These are phyloP conservation scores for Backusella luteola DNA, from an alignment of 192 early-diverging fungal species.

Conservation along the genomic window DNA sequence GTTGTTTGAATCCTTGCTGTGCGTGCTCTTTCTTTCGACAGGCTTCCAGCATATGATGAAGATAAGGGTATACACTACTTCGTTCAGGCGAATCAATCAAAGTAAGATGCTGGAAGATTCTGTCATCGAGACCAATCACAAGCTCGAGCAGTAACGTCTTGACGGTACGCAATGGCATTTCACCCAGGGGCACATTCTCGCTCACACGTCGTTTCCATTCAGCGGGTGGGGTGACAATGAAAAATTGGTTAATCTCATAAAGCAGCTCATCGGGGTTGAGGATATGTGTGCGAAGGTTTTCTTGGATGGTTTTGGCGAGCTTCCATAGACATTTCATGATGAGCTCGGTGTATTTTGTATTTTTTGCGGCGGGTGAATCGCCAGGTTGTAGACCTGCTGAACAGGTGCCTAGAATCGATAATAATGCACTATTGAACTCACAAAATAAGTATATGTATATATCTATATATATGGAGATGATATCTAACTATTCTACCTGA, in stretches of 20 bases:
- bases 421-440: conserved; percentile 52
- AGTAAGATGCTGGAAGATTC: conserved; percentile 54
- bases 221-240: conserved; percentile 73
- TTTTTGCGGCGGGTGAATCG: conserved; percentile 40
- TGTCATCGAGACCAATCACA: conserved; percentile 61
- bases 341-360: conserved; percentile 82
- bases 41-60: conserved; percentile 56
- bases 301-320: conserved; percentile 80
- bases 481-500: conserved; percentile 42
- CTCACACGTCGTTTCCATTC: conserved; percentile 85
- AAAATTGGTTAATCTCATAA: conserved; percentile 78
- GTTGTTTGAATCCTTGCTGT: conserved; percentile 16
- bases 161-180: conserved; percentile 93
- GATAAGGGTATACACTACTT: conserved; percentile 68
- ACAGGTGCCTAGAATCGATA: conserved; percentile 66
- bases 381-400: conserved; percentile 52
- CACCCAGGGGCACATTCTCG: conserved; percentile 75
- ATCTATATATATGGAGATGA: too few relatives aligned
- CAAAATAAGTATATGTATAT: too few relatives aligned
- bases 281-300: conserved; percentile 59
- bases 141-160: conserved; percentile 89
- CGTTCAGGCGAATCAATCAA: conserved; percentile 61
- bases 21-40: conserved; percentile 36
- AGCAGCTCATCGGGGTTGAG: conserved; percentile 69
- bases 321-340: conserved; percentile 99